A percentile compares a stretch with the other conserved stretches of the same genome.
These are phyloP conservation scores for Xylaria palmicola DNA, from an alignment of 495 filamentous ascomycete genomes.

Conservation along the genomic window DNA sequence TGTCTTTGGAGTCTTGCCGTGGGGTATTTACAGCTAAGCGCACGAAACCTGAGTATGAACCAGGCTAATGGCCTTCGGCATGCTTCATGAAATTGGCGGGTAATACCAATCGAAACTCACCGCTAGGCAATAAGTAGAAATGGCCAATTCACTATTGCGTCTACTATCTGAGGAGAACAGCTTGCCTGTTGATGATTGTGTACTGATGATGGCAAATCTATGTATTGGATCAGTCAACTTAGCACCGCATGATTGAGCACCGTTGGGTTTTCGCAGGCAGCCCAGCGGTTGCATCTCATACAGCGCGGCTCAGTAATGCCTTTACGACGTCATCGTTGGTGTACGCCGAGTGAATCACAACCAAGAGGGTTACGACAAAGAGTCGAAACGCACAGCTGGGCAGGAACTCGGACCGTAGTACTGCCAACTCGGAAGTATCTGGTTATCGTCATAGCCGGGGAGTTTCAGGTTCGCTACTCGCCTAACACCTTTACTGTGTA, in stretches of 20 bases:
- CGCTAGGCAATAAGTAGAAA: no score
- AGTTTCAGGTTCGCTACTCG: not conserved
- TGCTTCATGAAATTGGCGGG: no score
- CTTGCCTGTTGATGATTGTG: no score
- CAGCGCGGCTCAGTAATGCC: slow-evolving; percentile 46
- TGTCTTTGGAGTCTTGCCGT: no score
- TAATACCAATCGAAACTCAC: no score
- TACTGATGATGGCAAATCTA: no score
- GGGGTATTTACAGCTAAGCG: no score
- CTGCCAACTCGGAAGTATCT: slow-evolving; percentile 59
- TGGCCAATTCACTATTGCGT: no score
- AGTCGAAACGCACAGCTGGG: slow-evolving; percentile 27
- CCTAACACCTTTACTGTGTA: not conserved
- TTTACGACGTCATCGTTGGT: slow-evolving; percentile 44
- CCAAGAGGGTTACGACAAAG: slow-evolving; percentile 26
- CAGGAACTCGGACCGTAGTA: slow-evolving; percentile 20
- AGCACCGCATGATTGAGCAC: not conserved
- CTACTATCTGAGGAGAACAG: no score
- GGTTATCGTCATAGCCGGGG: slow-evolving; percentile 54
- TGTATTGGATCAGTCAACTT: no score
- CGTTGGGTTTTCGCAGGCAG: not conserved
- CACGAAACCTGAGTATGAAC: no score
- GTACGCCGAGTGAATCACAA: slow-evolving; percentile 27
- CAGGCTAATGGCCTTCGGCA: no score
- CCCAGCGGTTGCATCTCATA: not conserved